phyloP scores from a whole-genome alignment of 495 filamentous ascomycete genomes.

The Platismatia glauca region DNA sequence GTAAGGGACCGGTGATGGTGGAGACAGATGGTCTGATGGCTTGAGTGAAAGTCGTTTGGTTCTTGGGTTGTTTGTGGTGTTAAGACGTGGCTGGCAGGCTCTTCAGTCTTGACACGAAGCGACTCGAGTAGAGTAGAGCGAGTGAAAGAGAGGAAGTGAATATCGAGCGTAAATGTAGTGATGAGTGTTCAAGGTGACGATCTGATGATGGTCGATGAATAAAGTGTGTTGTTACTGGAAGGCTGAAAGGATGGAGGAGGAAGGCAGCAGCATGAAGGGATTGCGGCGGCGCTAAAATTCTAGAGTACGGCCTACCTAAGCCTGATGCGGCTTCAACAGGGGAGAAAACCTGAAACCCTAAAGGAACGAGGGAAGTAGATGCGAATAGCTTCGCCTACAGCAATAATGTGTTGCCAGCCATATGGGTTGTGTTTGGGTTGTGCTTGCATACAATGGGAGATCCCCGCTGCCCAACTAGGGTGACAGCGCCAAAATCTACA shows the following conservation, averaged over 20 bases:
- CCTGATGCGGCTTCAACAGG: neutral
- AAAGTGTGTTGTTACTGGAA: neutral
- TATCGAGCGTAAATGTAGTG: neutral
- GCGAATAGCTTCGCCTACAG: neutral
- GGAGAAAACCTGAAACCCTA: too few relatives aligned
- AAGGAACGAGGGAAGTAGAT: too few relatives aligned
- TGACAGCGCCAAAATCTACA: neutral
- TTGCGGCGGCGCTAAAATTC: neutral
- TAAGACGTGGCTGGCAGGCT: neutral
- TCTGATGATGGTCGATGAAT: neutral
- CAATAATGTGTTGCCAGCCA: too few relatives aligned
- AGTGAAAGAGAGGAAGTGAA: slow-evolving; percentile 1
- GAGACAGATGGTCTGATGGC: slow-evolving; percentile 5
- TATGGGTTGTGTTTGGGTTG: too few relatives aligned
- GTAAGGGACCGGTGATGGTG: neutral
- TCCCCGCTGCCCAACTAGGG: neutral
- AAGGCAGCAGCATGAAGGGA: neutral
- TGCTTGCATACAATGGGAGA: neutral
- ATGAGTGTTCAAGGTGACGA: neutral
- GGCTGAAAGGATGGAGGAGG: neutral
- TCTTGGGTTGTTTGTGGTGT: slow-evolving; percentile 2
- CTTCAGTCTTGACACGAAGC: neutral
- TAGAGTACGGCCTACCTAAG: too few relatives aligned
- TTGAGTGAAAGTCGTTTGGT: neutral
- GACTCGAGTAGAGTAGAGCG: neutral